These are phyloP conservation scores for Plasmopara viticola DNA, from an alignment of 352 stramenopile species.

Conservation along the genomic window DNA sequence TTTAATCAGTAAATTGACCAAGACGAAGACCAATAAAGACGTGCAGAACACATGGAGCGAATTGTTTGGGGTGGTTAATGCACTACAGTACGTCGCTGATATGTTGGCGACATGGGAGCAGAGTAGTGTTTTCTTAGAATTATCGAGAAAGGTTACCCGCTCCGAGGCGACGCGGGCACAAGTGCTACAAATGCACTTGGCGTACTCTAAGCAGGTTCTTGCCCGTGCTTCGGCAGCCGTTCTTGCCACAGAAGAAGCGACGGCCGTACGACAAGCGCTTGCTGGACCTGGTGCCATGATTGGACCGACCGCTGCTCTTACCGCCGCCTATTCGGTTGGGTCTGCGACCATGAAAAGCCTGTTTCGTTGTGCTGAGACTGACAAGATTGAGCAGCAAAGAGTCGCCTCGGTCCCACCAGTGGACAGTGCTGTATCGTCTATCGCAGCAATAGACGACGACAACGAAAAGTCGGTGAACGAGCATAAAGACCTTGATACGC, in stretches of 20 bases:
- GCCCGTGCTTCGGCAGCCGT: conserved; percentile 50
- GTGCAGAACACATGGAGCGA: conserved; percentile 17
- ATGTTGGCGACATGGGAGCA: conserved; percentile 56
- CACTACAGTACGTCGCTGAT: conserved; percentile 31
- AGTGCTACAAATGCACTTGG: conserved; percentile 57
- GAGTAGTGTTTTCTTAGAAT: conserved; percentile 58
- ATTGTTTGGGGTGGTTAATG: conserved; percentile 49
- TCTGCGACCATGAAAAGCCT: conserved; percentile 69
- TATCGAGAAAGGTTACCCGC: conserved; percentile 48
- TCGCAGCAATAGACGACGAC: conserved; percentile 7
- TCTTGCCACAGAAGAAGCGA: conserved; percentile 58
- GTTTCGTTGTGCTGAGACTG: conserved; percentile 33
- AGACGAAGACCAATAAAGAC: conserved; percentile 5
- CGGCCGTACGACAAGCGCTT: conserved; percentile 60
- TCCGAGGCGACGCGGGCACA: conserved; percentile 48
- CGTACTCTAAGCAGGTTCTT: conserved; percentile 44
- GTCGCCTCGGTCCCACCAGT: not conserved
- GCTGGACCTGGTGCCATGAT: conserved; percentile 64
- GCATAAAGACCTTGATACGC: conserved; percentile 38
- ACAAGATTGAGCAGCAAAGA: conserved; percentile 7
- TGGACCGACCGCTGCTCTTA: conserved; percentile 57
- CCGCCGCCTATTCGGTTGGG: conserved; percentile 64
- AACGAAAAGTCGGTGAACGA: conserved; percentile 11
- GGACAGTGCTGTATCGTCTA: conserved; percentile 13
- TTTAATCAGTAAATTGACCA: conserved; percentile 12